A percentile compares a stretch with the other conserved stretches of the same genome.
Evolutionary conservation across 352 stramenopile genomes (phyloP).

Genomic region (Globisporangium abappressorium): DNA sequence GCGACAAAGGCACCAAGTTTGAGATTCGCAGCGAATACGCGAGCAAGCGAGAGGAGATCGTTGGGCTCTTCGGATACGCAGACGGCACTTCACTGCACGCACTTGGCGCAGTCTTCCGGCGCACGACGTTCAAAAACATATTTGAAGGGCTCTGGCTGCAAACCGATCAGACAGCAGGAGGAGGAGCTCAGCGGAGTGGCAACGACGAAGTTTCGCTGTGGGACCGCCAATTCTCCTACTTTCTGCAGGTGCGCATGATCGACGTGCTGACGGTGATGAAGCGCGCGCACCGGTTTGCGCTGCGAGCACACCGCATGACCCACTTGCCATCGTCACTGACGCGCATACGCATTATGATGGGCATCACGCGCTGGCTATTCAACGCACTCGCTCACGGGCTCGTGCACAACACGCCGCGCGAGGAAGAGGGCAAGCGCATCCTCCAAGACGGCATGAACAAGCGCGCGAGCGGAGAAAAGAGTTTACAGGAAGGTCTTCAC

Average conservation of each 20-base stretch:
- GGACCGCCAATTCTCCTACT: conserved; percentile 78
- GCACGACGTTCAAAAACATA: conserved; percentile 68
- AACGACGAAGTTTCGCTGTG: conserved; percentile 33
- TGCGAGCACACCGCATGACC: conserved; percentile 39
- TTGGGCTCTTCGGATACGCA: conserved; percentile 63
- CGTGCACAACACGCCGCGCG: conserved; percentile 48
- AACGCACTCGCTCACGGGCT: conserved; percentile 65
- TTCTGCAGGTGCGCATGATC: conserved; percentile 72
- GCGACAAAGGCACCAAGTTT: conserved; percentile 67
- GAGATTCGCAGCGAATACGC: conserved; percentile 53
- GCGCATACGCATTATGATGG: conserved; percentile 56
- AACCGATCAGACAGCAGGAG: conserved; percentile 8
- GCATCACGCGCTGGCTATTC: conserved; percentile 62
- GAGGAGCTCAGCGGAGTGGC: conserved; percentile 3
- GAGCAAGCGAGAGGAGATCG: conserved; percentile 60
- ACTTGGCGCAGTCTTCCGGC: conserved; percentile 56
- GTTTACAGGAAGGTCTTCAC: conserved; percentile 38
- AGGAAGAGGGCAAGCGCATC: conserved; percentile 65
- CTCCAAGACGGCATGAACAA: conserved; percentile 62
- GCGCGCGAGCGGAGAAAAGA: conserved; percentile 43
- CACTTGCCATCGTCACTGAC: conserved; percentile 29
- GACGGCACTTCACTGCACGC: conserved; percentile 65
- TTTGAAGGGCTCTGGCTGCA: conserved; percentile 80
- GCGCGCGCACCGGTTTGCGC: conserved; percentile 52
- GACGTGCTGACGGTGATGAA: conserved; percentile 65